Percentiles rank a stretch among this genome's conserved stretches.
Conservation (phyloP, 2,329 filamentous ascomycete species). For the Aspergillus aculeatinus region DNA sequence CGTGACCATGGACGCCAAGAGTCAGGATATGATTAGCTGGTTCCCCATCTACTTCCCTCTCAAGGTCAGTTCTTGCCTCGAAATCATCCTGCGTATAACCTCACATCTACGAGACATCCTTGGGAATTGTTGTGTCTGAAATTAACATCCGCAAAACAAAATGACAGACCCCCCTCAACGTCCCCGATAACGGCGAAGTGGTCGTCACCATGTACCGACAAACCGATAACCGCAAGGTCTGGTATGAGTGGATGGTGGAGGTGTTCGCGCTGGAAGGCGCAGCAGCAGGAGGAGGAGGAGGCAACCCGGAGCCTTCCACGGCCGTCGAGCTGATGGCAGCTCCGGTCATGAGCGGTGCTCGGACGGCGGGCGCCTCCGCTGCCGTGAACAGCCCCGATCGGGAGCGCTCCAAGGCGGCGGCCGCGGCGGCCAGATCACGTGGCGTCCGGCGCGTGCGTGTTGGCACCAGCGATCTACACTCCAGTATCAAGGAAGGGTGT, state of each 20-base stretch:
- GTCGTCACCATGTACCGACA: slow-evolving; percentile 94
- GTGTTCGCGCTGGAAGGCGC: slow-evolving; percentile 57
- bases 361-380: slow-evolving; percentile 25
- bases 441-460: slow-evolving; percentile 36
- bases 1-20: slow-evolving; percentile 86
- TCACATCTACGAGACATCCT: too few species aligned
- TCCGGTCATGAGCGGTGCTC: slow-evolving; percentile 34
- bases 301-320: slow-evolving; percentile 14
- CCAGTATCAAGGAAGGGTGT: slow-evolving; percentile 51
- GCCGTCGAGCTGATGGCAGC: slow-evolving; percentile 18
- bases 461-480: slow-evolving; percentile 49
- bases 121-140: too few species aligned
- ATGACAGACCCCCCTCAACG: slow-evolving; percentile 74
- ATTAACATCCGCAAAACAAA: not conserved
- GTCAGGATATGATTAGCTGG: slow-evolving; percentile 98
- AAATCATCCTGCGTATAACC: too few species aligned
- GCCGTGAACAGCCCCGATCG: slow-evolving; percentile 19
- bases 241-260: slow-evolving; percentile 98
- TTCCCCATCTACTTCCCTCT: slow-evolving; percentile 98
- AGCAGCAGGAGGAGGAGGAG: too few species aligned
- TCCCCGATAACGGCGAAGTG: slow-evolving; percentile 80
- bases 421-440: slow-evolving; percentile 16
- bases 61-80: slow-evolving; percentile 60
- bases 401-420: slow-evolving; percentile 17
- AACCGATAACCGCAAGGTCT: slow-evolving; percentile 92